Base-by-base conservation (phyloP, 2,329 filamentous ascomycete species). In the Didymella segeticola region DNA sequence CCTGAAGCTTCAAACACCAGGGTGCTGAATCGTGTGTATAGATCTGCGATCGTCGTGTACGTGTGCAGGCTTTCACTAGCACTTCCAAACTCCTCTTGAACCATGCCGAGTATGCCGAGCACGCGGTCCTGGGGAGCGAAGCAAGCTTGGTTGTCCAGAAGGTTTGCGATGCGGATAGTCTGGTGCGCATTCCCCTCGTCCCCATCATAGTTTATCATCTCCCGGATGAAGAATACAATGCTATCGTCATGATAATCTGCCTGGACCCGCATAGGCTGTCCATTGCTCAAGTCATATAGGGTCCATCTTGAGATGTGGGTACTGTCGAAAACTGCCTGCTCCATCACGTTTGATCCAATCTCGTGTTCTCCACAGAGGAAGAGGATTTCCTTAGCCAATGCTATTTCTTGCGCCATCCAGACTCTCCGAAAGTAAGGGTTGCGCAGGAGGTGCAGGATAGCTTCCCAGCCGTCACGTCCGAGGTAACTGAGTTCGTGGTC, bases 321-420 rank as follows among this genome's bases (percentile, higher is more conserved):
- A 17, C 46, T 49, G 30, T 36, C 29, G 5, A 17, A 22, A 19
- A 36, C 30, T 11, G 37, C 29, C 5, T 49, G 12, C 23, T 42
- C 29, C 29, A 49, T 33, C 11, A 49, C 14, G 1, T 49, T 29
- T 12, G 29, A 22, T 22, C 20, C 17, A 19, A 49, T 42, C 29
- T 41, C 46, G n/a, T 49, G 22, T n/a, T 49, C 30, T 15, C 37
- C 46, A 22, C 37, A 49, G 10, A 49, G 37, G n/a, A 49, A 42
- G 10, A 17, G 12, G 12, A 49, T 14, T 6, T 27, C 22, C 12
- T 29, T 49, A 19, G 46, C 46, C 23, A 42, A 17, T 19, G 46
- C 29, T 3, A 42, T 23, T 10, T 49, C 46, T 34, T 49, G 46
- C 3, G 36, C 37, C 22, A 42, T 23, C 37, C 46, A 49, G 14